Percentiles rank a stretch among this genome's conserved stretches.
Conservation (phyloP, 2,329 filamentous ascomycete genomes). For the Trichoderma aggressivum region DNA sequence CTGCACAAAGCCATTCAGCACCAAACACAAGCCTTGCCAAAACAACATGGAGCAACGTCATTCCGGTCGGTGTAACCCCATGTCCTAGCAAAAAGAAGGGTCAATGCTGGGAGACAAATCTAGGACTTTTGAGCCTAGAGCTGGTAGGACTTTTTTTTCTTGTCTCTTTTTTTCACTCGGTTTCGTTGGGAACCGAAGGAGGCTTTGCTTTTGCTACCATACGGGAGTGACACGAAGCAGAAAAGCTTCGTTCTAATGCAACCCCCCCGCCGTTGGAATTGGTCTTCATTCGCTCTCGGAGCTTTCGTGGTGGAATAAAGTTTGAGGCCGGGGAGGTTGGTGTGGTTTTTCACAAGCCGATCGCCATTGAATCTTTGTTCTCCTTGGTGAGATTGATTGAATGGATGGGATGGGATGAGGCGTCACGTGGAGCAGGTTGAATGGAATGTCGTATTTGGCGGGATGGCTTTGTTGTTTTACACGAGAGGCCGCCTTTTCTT, state of each 20-base stretch:
- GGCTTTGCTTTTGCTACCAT: neutral
- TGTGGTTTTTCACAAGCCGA: neutral
- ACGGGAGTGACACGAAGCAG: neutral
- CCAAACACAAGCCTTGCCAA: neutral
- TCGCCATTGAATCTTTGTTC: neutral
- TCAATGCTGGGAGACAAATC: neutral
- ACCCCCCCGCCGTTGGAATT: neutral
- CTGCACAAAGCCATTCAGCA: neutral
- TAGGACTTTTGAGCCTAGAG: neutral
- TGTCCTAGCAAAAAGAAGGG: neutral
- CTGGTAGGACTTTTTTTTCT: conserved; percentile 9
- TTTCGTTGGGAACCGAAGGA: neutral
- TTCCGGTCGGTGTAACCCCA: conserved; percentile 1
- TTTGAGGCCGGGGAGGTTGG: neutral
- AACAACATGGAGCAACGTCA: conserved; percentile 3
- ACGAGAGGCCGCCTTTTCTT: neutral
- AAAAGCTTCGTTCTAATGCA: neutral
- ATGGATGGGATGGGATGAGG: neutral
- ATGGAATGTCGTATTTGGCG: neutral
- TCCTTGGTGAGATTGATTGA: neutral
- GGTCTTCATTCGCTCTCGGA: neutral
- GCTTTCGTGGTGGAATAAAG: neutral
- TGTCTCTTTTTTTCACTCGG: neutral
- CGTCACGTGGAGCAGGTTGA: neutral
- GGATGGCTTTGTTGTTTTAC: neutral